Evolutionary conservation across 1,284 basidiomycete species (phyloP).

Genomic region (Trichosporon inkin): DNA sequence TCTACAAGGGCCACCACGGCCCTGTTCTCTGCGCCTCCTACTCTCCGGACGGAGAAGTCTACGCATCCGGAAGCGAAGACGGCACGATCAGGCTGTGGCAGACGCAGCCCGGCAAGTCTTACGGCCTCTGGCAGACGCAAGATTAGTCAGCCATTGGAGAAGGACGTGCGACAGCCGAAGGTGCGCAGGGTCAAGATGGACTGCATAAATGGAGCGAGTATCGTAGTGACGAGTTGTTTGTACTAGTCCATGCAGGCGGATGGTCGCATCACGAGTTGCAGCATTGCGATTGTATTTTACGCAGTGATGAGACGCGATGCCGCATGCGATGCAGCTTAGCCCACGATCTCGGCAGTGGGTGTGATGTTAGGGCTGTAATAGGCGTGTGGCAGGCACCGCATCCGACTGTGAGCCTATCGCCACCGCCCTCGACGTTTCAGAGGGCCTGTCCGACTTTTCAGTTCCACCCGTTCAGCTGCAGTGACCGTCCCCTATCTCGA

Average conservation of each 20-base stretch:
- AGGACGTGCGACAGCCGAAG: neutral
- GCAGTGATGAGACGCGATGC: neutral
- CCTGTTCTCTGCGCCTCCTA: slow-evolving; percentile 92
- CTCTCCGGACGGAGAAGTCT: slow-evolving; percentile 97
- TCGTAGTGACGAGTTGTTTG: slow-evolving; percentile 1
- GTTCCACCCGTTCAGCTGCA: neutral
- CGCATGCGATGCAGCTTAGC: too few species aligned
- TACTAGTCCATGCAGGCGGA: slow-evolving; percentile 8
- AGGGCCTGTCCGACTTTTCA: slow-evolving; percentile 5
- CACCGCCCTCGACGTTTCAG: too few species aligned
- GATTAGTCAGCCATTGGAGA: slow-evolving; percentile 28
- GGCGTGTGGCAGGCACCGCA: neutral
- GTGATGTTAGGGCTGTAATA: neutral
- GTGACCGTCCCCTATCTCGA: neutral
- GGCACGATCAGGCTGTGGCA: slow-evolving; percentile 93
- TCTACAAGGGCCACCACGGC: slow-evolving; percentile 95
- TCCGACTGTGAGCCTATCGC: neutral
- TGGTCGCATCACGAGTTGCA: neutral
- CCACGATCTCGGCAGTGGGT: neutral
- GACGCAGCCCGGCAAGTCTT: slow-evolving; percentile 84
- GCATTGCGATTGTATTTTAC: neutral
- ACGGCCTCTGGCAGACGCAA: slow-evolving; percentile 77
- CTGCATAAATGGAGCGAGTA: neutral
- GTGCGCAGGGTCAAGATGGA: neutral
- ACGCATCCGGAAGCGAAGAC: slow-evolving; percentile 82